A percentile compares a stretch with the other conserved stretches of the same genome.
Evolutionary conservation across 495 filamentous ascomycete species (phyloP).

Genomic region (Poronia punctata): DNA sequence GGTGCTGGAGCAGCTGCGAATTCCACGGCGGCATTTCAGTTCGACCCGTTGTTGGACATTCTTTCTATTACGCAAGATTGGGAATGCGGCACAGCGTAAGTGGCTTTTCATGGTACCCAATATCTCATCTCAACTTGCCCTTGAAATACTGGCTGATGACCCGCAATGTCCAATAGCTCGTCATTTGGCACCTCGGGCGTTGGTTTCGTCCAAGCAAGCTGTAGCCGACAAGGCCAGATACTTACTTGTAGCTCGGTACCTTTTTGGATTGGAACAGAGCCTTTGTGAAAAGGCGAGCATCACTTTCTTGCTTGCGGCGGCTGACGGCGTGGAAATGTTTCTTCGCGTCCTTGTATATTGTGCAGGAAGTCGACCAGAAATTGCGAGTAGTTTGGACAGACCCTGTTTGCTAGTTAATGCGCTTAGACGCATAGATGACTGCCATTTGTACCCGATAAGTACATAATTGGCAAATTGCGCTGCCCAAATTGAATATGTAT

Average conservation of each 20-base stretch:
- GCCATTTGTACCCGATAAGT: no score
- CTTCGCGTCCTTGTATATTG: no score
- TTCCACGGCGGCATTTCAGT: constrained; percentile 21
- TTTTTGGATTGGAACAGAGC: constrained; percentile 32
- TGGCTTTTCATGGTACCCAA: background rate
- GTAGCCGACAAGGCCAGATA: constrained; percentile 24
- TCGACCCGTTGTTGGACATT: constrained; percentile 26
- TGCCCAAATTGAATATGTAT: no score
- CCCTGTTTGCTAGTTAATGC: no score
- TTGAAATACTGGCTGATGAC: constrained; percentile 4
- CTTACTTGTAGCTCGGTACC: constrained; percentile 28
- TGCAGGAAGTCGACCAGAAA: no score
- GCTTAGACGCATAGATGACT: no score
- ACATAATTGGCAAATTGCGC: no score
- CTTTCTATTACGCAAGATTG: constrained; percentile 27
- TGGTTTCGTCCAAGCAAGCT: constrained; percentile 29
- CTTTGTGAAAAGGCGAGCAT: no score
- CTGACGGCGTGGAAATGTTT: no score
- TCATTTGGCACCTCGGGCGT: constrained; percentile 22
- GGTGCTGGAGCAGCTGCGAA: constrained; percentile 11
- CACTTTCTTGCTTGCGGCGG: no score
- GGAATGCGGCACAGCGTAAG: constrained; percentile 29
- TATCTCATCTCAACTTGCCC: background rate
- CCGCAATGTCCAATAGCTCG: constrained; percentile 9
- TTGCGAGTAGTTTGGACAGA: no score